These are phyloP conservation scores for Alternaria sp. DNA, from an alignment of 2,329 filamentous ascomycete genomes.

Conservation along the genomic window DNA sequence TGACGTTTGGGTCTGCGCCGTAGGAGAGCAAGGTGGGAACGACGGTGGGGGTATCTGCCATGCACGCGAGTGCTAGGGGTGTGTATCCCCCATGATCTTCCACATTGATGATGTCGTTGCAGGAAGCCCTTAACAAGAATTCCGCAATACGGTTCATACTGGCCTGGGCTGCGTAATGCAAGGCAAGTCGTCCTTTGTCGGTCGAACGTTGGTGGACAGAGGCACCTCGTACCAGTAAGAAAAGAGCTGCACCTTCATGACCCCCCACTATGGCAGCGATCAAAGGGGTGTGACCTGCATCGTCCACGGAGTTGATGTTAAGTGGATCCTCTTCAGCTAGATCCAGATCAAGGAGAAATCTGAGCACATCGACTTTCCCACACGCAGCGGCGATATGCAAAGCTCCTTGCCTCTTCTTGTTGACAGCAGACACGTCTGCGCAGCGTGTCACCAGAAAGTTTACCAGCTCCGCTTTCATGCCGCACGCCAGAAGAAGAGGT, in stretches of 20 bases:
- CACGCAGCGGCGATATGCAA: conserved; percentile 22
- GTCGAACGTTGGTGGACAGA: conserved; percentile 3
- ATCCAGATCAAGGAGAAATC: conserved; percentile 6
- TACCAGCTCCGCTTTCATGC: conserved; percentile 9
- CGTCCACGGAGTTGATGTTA: conserved; percentile 16
- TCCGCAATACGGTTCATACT: not conserved
- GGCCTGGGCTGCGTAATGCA: conserved; percentile 18
- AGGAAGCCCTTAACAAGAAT: not conserved
- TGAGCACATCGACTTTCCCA: conserved; percentile 13
- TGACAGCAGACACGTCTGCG: conserved; percentile 14
- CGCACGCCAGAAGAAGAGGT: conserved; percentile 23
- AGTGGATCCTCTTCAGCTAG: not conserved
- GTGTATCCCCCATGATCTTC: conserved; percentile 15
- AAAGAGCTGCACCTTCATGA: conserved; percentile 17
- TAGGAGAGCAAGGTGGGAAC: conserved; percentile 21
- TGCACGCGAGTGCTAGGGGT: conserved; percentile 19
- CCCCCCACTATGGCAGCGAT: conserved; percentile 16
- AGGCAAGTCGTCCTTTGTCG: conserved; percentile 7
- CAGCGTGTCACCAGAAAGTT: conserved; percentile 12
- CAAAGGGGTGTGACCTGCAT: conserved; percentile 22
- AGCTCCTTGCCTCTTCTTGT: conserved; percentile 11
- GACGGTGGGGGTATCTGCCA: conserved; percentile 6
- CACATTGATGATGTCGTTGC: conserved; percentile 10
- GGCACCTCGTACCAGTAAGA: conserved; percentile 16
- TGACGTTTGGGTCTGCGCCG: conserved; percentile 22